Percentiles rank a stretch among this genome's conserved stretches.
phyloP scores from a whole-genome alignment of 805 yeast species.

The Barnettozyma siamensis region DNA sequence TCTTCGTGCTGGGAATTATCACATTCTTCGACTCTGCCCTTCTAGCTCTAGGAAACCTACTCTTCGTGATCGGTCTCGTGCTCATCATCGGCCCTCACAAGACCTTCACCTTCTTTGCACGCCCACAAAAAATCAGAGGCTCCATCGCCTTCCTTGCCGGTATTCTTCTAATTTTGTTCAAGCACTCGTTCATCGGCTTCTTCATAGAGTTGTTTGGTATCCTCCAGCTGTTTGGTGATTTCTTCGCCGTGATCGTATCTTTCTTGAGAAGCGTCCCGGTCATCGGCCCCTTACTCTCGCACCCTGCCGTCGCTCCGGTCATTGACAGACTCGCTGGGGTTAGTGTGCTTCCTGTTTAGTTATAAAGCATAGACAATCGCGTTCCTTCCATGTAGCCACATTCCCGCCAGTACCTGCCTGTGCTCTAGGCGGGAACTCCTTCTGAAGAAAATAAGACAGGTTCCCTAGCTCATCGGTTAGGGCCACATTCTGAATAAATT shows the following conservation, averaged over 20 bases:
- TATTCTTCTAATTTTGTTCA: constrained; percentile 64
- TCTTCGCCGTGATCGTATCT: constrained; percentile 81
- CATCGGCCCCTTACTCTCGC: constrained; percentile 77
- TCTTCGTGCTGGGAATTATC: constrained; percentile 75
- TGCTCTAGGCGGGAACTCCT: neutral
- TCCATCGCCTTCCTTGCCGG: constrained; percentile 76
- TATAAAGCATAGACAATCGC: neutral
- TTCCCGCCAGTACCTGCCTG: too few species aligned
- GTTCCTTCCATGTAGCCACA: too few species aligned
- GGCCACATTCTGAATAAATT: neutral
- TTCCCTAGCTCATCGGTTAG: constrained; percentile 5
- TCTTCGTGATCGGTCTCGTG: constrained; percentile 58
- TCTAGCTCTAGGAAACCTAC: constrained; percentile 76
- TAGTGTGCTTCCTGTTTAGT: constrained; percentile 57
- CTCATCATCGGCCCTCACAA: constrained; percentile 85
- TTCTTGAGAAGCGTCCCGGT: constrained; percentile 84
- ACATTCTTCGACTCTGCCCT: constrained; percentile 86
- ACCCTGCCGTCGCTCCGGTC: constrained; percentile 78
- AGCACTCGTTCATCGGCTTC: constrained; percentile 81
- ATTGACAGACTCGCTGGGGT: constrained; percentile 52
- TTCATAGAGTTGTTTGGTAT: constrained; percentile 85
- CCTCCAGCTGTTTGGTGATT: constrained; percentile 81
- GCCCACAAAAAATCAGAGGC: constrained; percentile 85
- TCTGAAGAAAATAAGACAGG: neutral
- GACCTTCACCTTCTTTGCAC: constrained; percentile 74